Conservation (phyloP, 139 green algal species). For the Klebsormidium nitens region DNA sequence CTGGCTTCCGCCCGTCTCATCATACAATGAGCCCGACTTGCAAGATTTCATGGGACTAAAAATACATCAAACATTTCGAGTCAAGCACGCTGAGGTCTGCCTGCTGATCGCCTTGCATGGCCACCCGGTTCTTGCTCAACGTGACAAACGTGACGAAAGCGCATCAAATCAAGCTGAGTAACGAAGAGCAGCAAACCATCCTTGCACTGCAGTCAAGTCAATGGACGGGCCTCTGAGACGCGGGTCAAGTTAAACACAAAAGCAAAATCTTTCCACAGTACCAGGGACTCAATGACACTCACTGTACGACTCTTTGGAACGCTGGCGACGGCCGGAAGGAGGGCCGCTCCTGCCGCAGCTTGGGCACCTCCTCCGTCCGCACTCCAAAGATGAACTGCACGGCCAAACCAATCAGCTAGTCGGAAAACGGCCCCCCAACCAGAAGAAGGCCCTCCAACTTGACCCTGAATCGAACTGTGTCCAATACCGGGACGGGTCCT, state of each 20-base stretch:
- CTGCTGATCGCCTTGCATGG: no score
- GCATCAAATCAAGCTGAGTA: no score
- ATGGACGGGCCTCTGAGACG: neutral
- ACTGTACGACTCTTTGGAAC: conserved; percentile 57
- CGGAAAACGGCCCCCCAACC: neutral
- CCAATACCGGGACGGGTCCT: neutral
- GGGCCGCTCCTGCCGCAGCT: conserved; percentile 67
- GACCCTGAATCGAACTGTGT: neutral
- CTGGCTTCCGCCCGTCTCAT: neutral
- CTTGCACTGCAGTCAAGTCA: no score
- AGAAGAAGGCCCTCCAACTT: neutral
- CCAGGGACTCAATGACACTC: conserved; percentile 4
- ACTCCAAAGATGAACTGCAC: conserved; percentile 72
- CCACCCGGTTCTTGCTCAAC: no score
- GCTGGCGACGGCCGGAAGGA: conserved; percentile 49
- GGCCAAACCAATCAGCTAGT: neutral
- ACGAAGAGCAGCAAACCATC: no score
- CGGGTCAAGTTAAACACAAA: neutral
- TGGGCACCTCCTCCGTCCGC: conserved; percentile 51
- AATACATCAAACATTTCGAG: no score
- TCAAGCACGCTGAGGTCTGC: no score
- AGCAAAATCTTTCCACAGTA: neutral
- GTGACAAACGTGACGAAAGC: no score
- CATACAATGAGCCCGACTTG: neutral
- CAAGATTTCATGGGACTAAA: neutral